A percentile compares a stretch with the other conserved stretches of the same genome.
phyloP scores from a whole-genome alignment of 2,329 filamentous ascomycete genomes.

The Neocatenulostroma microsporum region DNA sequence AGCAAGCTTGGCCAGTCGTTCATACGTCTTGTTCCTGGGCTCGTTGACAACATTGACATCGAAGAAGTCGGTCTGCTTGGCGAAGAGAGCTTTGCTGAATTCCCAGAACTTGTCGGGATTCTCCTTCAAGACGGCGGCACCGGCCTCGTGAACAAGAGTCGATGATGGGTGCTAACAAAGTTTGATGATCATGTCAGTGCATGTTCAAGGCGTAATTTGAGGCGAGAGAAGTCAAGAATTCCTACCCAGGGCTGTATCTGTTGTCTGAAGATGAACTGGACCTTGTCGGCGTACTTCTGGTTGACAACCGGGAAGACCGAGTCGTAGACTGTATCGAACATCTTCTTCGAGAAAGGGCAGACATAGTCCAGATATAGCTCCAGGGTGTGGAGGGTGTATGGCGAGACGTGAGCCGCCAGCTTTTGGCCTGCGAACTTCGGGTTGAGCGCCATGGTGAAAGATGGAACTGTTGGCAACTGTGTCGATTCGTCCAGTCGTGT shows the following conservation, averaged over 20 bases:
- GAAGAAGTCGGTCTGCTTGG: slow-evolving; percentile 68
- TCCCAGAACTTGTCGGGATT: slow-evolving; percentile 68
- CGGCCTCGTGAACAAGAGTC: slow-evolving; percentile 66
- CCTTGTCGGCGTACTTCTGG: slow-evolving; percentile 50
- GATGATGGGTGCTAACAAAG: slow-evolving; percentile 87
- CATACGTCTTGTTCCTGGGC: slow-evolving; percentile 75
- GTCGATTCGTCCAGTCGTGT: too few relatives aligned
- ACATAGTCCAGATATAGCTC: slow-evolving; percentile 70
- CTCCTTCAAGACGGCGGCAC: slow-evolving; percentile 65
- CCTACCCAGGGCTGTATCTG: slow-evolving; percentile 63
- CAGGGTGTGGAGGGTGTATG: slow-evolving; percentile 44
- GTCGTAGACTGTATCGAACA: slow-evolving; percentile 69
- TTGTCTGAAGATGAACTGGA: slow-evolving; percentile 78
- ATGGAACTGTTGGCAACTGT: not conserved
- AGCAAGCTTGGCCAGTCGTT: slow-evolving; percentile 68
- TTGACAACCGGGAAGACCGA: slow-evolving; percentile 58
- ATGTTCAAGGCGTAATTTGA: slow-evolving; percentile 35
- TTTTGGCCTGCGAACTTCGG: slow-evolving; percentile 70
- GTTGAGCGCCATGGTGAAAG: slow-evolving; percentile 58
- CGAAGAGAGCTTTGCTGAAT: slow-evolving; percentile 64
- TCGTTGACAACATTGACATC: slow-evolving; percentile 79
- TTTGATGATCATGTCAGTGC: too few relatives aligned
- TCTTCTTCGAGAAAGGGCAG: slow-evolving; percentile 52
- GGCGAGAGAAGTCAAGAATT: not conserved
- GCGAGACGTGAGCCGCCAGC: slow-evolving; percentile 42